phyloP scores from a whole-genome alignment of 1,284 basidiomycete genomes.

The Serendipita sp. region DNA sequence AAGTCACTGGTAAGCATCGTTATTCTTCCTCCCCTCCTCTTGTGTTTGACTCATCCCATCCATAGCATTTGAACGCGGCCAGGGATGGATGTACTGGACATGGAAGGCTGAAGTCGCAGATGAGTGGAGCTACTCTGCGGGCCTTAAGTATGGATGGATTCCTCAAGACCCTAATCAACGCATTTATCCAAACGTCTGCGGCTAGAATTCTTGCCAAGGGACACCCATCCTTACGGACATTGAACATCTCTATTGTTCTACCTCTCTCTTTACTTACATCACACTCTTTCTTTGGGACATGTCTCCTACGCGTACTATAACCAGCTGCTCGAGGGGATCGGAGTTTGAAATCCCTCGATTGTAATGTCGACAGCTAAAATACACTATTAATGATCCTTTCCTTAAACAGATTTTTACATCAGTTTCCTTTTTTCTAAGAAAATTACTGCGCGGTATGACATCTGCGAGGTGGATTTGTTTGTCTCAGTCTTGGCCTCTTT shows the following conservation, averaged over 20 bases:
- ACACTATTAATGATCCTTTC: neutral
- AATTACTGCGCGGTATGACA: neutral
- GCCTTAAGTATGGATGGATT: slow-evolving; percentile 72
- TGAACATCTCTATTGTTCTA: neutral
- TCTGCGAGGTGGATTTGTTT: neutral
- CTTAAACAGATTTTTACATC: neutral
- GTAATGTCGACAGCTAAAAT: neutral
- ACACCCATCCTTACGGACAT: neutral
- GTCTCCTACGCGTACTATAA: neutral
- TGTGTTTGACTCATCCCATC: slow-evolving; percentile 24
- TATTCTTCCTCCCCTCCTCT: neutral
- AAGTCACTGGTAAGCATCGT: slow-evolving; percentile 27
- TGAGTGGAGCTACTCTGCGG: slow-evolving; percentile 48
- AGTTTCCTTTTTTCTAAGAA: neutral
- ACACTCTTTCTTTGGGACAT: neutral
- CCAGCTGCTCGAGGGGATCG: neutral
- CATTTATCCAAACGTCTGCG: slow-evolving; percentile 39
- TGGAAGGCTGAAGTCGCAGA: slow-evolving; percentile 60
- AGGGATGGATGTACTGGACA: slow-evolving; percentile 62
- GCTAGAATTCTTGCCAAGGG: slow-evolving; percentile 16
- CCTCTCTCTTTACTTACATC: neutral
- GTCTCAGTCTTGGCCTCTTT: neutral
- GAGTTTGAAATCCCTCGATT: neutral
- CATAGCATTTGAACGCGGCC: slow-evolving; percentile 40
- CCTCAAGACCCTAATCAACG: slow-evolving; percentile 43